Percentiles rank a stretch among this genome's conserved stretches.
phyloP scores from a whole-genome alignment of 2,329 filamentous ascomycete species.

The Penicillium aurantiogriseum region DNA sequence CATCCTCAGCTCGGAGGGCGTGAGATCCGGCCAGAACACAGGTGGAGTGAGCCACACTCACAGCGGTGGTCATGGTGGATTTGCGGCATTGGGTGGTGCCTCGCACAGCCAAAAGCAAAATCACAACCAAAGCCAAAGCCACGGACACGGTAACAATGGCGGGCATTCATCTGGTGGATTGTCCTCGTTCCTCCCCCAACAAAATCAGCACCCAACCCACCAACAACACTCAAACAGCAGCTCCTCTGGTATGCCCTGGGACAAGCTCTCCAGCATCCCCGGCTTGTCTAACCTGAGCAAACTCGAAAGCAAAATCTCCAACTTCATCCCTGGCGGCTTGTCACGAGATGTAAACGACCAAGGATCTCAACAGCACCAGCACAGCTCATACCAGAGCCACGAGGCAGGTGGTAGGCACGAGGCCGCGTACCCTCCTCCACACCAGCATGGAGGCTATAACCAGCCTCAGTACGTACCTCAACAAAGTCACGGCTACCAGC shows the following conservation, averaged over 20 bases:
- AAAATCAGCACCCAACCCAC: constrained; percentile 2
- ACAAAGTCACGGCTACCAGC: not conserved
- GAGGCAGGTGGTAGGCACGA: not conserved
- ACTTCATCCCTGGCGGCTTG: constrained; percentile 29
- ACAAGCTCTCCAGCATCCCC: constrained; percentile 26
- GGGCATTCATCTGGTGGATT: constrained; percentile 17
- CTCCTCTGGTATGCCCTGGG: constrained; percentile 25
- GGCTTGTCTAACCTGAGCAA: constrained; percentile 41
- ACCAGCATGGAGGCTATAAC: not conserved
- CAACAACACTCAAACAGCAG: constrained; percentile 20
- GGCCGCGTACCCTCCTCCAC: not conserved
- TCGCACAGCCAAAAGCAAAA: constrained; percentile 17
- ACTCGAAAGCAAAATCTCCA: constrained; percentile 32
- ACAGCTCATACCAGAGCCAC: not conserved
- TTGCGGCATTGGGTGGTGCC: constrained; percentile 26
- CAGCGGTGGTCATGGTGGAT: constrained; percentile 25
- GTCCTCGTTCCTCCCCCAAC: constrained; percentile 22
- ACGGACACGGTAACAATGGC: constrained; percentile 13
- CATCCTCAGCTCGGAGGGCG: constrained; percentile 78
- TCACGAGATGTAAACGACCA: not conserved
- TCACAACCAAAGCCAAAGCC: constrained; percentile 13
- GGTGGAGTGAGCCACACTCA: constrained; percentile 35
- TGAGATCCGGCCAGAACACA: constrained; percentile 73
- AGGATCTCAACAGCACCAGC: not conserved
- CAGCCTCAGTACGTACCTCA: not conserved